phyloP scores from a whole-genome alignment of 768 basidiomycete genomes.

The Pulveroboletus sp. region DNA sequence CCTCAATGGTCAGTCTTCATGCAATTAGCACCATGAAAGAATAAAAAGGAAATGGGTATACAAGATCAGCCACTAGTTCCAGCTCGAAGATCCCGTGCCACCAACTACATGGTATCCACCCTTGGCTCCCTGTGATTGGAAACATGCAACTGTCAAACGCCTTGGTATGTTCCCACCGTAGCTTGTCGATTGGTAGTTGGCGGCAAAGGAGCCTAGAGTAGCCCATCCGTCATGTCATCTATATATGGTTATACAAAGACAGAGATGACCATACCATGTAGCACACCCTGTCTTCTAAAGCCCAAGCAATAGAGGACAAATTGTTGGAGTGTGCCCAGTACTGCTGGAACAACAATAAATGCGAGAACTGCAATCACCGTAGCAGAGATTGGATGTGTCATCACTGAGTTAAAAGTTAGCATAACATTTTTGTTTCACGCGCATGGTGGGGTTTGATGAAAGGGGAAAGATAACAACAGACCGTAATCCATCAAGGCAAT shows the following conservation, averaged over 20 bases:
- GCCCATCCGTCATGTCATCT: background rate
- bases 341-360: slow-evolving; percentile 5
- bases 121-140: slow-evolving; percentile 10
- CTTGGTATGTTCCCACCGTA: slow-evolving; percentile 16
- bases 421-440: background rate
- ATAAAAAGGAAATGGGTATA: background rate
- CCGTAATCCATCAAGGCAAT: slow-evolving; percentile 10
- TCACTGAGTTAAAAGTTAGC: background rate
- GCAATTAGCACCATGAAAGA: background rate
- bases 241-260: background rate
- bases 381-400: slow-evolving; percentile 12
- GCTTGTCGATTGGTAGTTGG: slow-evolving; percentile 19
- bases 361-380: slow-evolving; percentile 7
- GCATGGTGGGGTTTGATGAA: background rate
- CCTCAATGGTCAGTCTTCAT: background rate
- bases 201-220: slow-evolving; percentile 9
- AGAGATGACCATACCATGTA: slow-evolving; percentile 7
- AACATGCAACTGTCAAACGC: slow-evolving; percentile 2
- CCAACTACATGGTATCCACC: background rate
- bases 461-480: slow-evolving; percentile 3
- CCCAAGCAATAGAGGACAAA: background rate
- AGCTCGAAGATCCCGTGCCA: background rate
- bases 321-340: background rate
- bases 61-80: background rate
- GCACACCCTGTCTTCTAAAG: background rate